These are phyloP conservation scores for Phanerodontia chrysosporium DNA, from an alignment of 768 basidiomycete species.

Conservation along the genomic window DNA sequence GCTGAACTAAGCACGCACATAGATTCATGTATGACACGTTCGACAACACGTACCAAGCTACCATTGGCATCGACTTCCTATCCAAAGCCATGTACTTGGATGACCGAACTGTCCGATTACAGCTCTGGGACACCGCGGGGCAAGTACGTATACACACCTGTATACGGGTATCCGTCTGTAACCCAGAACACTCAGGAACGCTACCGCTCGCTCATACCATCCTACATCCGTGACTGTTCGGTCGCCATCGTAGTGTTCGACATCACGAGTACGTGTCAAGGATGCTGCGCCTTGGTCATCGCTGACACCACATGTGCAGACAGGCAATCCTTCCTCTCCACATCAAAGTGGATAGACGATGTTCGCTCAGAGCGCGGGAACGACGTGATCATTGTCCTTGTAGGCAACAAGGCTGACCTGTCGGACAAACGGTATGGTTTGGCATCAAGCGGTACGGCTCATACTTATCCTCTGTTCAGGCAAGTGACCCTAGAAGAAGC, in stretches of 20 bases:
- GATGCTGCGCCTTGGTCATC: neutral
- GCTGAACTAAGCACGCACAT: neutral
- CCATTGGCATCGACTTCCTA: conserved; percentile 97
- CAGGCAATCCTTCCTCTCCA: conserved; percentile 96
- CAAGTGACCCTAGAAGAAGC: conserved; percentile 99
- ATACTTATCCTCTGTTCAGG: conserved; percentile 36
- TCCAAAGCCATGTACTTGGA: conserved; percentile 99
- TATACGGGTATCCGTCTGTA: neutral
- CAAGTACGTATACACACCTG: conserved; percentile 50
- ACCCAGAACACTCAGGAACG: conserved; percentile 64
- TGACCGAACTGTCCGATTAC: conserved; percentile 94
- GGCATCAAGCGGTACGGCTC: neutral
- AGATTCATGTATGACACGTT: conserved; percentile 99
- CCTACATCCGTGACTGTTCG: conserved; percentile 97
- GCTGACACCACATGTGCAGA: conserved; percentile 45
- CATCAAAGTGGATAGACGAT: conserved; percentile 99
- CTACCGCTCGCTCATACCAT: conserved; percentile 95
- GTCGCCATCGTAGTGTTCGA: conserved; percentile 99
- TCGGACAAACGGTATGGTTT: conserved; percentile 89
- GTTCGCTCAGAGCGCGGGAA: conserved; percentile 95
- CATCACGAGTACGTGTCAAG: conserved; percentile 78
- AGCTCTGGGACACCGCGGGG: conserved; percentile 98
- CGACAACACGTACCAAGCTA: conserved; percentile 98
- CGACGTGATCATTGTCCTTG: conserved; percentile 97
- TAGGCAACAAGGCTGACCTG: conserved; percentile 98